Percentiles rank a stretch among this genome's conserved stretches.
Evolutionary conservation across 1,284 basidiomycete genomes (phyloP).

Genomic region (Puccinia hordei): DNA sequence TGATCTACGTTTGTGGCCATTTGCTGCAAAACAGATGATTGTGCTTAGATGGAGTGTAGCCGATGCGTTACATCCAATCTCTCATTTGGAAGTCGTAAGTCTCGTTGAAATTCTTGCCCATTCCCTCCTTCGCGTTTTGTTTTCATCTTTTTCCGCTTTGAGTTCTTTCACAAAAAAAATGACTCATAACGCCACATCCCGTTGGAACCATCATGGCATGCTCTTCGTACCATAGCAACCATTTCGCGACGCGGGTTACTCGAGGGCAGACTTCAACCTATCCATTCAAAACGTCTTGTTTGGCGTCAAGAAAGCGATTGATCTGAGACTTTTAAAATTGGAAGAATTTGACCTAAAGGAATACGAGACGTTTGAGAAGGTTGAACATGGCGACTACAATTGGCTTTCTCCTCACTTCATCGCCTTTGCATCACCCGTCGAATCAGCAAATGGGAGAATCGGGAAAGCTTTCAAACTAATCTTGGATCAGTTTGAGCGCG

Average conservation of each 20-base stretch:
- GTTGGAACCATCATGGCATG: not conserved
- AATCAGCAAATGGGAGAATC: slow-evolving; percentile 63
- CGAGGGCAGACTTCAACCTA: slow-evolving; percentile 87
- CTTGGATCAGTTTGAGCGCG: slow-evolving; percentile 84
- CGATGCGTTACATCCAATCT: slow-evolving; percentile 90
- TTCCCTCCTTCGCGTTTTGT: slow-evolving; percentile 1
- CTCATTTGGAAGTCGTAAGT: slow-evolving; percentile 63
- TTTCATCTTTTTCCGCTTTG: not conserved
- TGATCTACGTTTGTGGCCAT: slow-evolving; percentile 45
- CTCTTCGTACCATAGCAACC: slow-evolving; percentile 64
- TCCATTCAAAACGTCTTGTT: slow-evolving; percentile 64
- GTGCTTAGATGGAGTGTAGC: slow-evolving; percentile 88
- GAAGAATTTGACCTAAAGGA: slow-evolving; percentile 80
- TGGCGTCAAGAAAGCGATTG: slow-evolving; percentile 67
- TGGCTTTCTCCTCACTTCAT: slow-evolving; percentile 90
- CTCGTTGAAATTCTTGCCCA: not conserved
- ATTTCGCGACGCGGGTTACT: slow-evolving; percentile 93
- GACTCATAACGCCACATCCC: not conserved
- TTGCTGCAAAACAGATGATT: slow-evolving; percentile 70
- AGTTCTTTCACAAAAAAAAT: slow-evolving; percentile 61
- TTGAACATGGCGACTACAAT: slow-evolving; percentile 94
- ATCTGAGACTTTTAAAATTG: slow-evolving; percentile 84
- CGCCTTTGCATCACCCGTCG: slow-evolving; percentile 92
- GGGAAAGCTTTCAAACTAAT: slow-evolving; percentile 80
- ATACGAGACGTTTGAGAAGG: slow-evolving; percentile 91